These are phyloP conservation scores for Macrophomina pseudophaseolina DNA, from an alignment of 2,329 filamentous ascomycete genomes.

Conservation along the genomic window DNA sequence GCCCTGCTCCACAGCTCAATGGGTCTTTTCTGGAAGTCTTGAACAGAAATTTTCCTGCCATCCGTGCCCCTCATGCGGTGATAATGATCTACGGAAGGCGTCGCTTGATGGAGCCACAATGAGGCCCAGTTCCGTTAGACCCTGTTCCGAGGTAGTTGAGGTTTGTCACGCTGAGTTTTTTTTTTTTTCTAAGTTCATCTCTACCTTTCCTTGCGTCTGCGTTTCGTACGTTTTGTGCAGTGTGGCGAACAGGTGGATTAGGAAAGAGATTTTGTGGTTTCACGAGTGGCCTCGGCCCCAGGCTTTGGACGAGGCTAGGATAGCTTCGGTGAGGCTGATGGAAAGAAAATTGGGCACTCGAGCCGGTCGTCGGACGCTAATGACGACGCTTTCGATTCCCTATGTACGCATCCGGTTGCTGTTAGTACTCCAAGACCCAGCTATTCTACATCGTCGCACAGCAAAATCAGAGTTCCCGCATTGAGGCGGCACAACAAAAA, in stretches of 20 bases:
- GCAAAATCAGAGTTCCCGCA: no score
- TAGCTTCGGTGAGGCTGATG: neutral
- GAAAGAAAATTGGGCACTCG: neutral
- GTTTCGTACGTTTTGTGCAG: slow-evolving; percentile 9
- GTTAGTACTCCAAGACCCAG: no score
- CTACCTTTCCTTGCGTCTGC: neutral
- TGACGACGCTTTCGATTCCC: no score
- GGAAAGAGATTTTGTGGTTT: neutral
- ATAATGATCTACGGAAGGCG: slow-evolving; percentile 24
- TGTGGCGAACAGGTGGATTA: neutral
- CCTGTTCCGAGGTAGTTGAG: slow-evolving; percentile 7
- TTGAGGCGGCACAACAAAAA: neutral
- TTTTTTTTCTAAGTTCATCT: neutral
- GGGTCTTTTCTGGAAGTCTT: slow-evolving; percentile 27
- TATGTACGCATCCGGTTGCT: no score
- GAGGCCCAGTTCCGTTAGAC: slow-evolving; percentile 9
- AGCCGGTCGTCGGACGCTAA: no score
- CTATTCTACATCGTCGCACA: no score
- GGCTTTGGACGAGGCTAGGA: neutral
- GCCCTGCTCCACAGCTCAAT: slow-evolving; percentile 8
- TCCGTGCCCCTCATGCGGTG: slow-evolving; percentile 24
- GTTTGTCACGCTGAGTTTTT: slow-evolving; percentile 12
- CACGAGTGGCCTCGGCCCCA: neutral
- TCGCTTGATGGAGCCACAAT: slow-evolving; percentile 15
- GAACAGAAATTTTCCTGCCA: slow-evolving; percentile 22